These are phyloP conservation scores for Tricholoma matsutake DNA, from an alignment of 768 basidiomycete species.

Conservation along the genomic window DNA sequence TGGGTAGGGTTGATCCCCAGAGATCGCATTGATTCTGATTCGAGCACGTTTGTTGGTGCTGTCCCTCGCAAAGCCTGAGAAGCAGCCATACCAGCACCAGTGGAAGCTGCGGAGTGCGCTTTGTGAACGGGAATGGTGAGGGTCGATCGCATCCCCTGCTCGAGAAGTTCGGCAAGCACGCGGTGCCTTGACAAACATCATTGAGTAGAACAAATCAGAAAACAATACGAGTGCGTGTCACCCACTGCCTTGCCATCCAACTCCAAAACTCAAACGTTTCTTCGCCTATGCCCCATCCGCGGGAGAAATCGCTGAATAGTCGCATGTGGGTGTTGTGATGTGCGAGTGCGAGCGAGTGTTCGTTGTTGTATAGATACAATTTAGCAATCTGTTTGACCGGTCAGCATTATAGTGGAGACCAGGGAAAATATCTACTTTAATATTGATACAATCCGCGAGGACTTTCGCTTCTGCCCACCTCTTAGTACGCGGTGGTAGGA, in stretches of 20 bases:
- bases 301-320: constrained; percentile 80
- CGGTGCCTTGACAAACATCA: constrained; percentile 58
- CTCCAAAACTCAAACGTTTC: constrained; percentile 98
- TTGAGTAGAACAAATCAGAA: background rate
- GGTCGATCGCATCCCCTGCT: constrained; percentile 68
- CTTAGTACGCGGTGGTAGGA: constrained; percentile 89
- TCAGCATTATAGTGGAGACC: background rate
- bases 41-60: constrained; percentile 26
- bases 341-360: constrained; percentile 74
- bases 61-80: constrained; percentile 12
- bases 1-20: constrained; percentile 78
- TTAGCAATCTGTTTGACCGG: constrained; percentile 66
- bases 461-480: constrained; percentile 99
- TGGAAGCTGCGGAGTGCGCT: constrained; percentile 34
- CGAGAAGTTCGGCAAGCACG: constrained; percentile 85
- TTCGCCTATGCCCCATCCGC: constrained; percentile 94
- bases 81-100: constrained; percentile 15
- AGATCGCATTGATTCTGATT: constrained; percentile 56
- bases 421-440: constrained; percentile 51
- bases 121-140: constrained; percentile 60
- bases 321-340: constrained; percentile 85
- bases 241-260: constrained; percentile 91
- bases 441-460: constrained; percentile 86
- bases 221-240: constrained; percentile 10
- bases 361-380: constrained; percentile 87